Evolutionary conservation across 768 basidiomycete species (phyloP), one percentile per base, ranked within the genome.

Genomic region (Strobilomyces dryophilus): DNA sequence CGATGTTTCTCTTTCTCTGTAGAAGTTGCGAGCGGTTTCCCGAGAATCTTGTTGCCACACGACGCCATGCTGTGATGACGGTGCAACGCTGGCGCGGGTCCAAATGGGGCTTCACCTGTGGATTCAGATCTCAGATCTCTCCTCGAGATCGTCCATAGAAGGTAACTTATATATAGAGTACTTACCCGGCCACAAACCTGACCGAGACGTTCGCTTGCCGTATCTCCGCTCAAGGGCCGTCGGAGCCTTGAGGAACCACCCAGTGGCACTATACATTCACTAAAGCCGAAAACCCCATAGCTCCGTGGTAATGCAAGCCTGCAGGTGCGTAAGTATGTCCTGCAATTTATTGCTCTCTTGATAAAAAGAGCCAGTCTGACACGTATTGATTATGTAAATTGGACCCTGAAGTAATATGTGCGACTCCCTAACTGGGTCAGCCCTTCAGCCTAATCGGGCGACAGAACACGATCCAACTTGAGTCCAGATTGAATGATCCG

Each of bases 201-300:
- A 40, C 37, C 10, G 35, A 9, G 56, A 39, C 53, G 8, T 46
- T 57, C 52, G 50, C 59, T 56, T 51, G 32, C 27, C 24, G 45
- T 59, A 64, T 52, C 40, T 58, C 65, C 65, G 65, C 62, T 61
- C 62, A 68, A 69, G 18, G 45, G 21, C 65, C 65, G 50, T 52
- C 43, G 32, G 39, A 45, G 5, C 15, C 41, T 45, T 27, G n/a
- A 8, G 8, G n/a, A n/a, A n/a, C n/a, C n/a, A n/a, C n/a, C 2
- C 36, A 37, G 1, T 5, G 8, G 12, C 14, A 6, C 6, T 11
- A 14, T 36, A 6, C 12, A 6, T 15, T 36, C 35, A 36, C 15
- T 17, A 6, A 36, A 17, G 15, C 14, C 35, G 15, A 36, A 24
- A 24, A 24, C 24, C 24, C 4, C 24, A 24, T 24, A 24, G 24